Evolutionary conservation across 345 rosid species (phyloP).

Genomic region (Kernera saxatilis): DNA sequence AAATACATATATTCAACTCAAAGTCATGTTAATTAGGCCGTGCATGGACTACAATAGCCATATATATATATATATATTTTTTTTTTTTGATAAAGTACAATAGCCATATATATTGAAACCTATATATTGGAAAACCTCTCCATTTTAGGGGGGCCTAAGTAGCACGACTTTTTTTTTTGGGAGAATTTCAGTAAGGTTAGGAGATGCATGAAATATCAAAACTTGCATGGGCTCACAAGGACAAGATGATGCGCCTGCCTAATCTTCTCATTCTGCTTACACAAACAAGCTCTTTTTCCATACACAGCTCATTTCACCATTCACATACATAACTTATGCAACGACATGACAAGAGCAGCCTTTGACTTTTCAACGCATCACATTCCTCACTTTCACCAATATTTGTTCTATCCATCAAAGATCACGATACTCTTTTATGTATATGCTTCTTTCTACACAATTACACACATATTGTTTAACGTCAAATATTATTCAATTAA

Average conservation of each 20-base stretch:
- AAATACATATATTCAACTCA: background rate
- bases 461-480: background rate
- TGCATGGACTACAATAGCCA: background rate
- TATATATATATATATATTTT: background rate
- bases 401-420: background rate
- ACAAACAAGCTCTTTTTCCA: background rate
- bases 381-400: background rate
- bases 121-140: background rate
- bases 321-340: slow-evolving; percentile 10
- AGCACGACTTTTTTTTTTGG: no score
- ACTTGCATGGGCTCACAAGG: background rate
- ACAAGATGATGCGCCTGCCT: slow-evolving; percentile 1
- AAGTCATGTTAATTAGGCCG: background rate
- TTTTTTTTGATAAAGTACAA: no score
- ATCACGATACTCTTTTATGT: background rate
- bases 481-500: no score
- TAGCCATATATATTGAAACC: background rate
- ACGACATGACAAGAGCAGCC: background rate
- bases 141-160: no score
- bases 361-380: background rate
- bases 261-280: background rate
- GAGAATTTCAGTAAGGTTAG: background rate
- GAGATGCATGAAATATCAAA: background rate
- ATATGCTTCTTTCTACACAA: no score
- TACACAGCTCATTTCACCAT: background rate